Conservation (phyloP, 441 rosid species). For the Pelargonium myrrhifolium region DNA sequence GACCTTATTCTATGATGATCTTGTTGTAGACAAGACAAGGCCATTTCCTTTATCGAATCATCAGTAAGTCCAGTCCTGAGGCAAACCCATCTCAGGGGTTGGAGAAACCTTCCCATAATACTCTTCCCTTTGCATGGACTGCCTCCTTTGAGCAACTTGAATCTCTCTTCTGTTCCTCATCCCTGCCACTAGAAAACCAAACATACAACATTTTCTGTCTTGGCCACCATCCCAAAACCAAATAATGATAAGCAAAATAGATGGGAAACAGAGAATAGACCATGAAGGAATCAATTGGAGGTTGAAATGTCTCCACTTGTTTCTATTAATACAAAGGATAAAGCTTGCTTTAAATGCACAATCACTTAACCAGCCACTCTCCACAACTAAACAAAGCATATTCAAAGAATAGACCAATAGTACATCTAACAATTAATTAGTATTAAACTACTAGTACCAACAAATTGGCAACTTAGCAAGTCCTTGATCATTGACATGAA, state of each 20-base stretch:
- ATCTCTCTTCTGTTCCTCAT: conserved; percentile 13
- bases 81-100: conserved; percentile 39
- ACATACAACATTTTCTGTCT: background rate
- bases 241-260: background rate
- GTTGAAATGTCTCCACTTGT: background rate
- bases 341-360: background rate
- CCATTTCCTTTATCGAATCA: background rate
- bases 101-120: conserved; percentile 34
- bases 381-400: background rate
- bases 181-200: conserved; percentile 18
- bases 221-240: background rate
- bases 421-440: too few relatives aligned
- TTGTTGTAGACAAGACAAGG: background rate
- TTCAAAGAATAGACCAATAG: too few relatives aligned
- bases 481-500: too few relatives aligned
- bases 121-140: conserved; percentile 15
- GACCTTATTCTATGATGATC: background rate
- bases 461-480: too few relatives aligned
- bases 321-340: background rate
- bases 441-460: too few relatives aligned
- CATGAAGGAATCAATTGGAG: background rate
- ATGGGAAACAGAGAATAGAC: background rate
- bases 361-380: background rate
- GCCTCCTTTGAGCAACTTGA: conserved; percentile 17
- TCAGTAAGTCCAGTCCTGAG: conserved; percentile 36